phyloP scores from a whole-genome alignment of 73 alveolate genomes.

The Breviolum minutum region DNA sequence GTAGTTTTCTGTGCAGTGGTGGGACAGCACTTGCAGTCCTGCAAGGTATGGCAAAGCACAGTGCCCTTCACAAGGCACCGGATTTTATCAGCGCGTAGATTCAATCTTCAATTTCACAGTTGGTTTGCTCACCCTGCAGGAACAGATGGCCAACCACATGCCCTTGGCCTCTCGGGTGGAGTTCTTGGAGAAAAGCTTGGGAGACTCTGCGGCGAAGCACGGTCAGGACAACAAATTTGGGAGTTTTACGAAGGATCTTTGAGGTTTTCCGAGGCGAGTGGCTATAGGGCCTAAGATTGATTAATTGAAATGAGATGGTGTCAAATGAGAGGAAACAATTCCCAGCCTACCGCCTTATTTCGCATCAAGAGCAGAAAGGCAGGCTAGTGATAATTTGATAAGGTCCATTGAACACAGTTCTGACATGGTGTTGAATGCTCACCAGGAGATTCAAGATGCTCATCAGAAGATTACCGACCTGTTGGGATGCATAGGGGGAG shows the following conservation, averaged over 20 bases:
- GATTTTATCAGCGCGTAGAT: too few species aligned
- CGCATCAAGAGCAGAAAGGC: neutral
- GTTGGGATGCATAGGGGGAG: neutral
- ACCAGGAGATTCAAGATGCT: constrained; percentile 15
- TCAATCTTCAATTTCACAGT: too few species aligned
- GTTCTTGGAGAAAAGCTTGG: constrained; percentile 56
- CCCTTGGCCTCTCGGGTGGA: constrained; percentile 58
- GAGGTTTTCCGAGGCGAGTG: too few species aligned
- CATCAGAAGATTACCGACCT: constrained; percentile 29
- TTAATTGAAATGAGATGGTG: neutral
- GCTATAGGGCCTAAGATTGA: too few species aligned
- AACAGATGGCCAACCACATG: constrained; percentile 53
- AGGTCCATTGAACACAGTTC: neutral
- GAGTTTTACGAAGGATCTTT: too few species aligned
- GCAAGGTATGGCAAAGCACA: neutral
- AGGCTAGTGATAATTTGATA: neutral
- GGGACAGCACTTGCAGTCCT: too few species aligned
- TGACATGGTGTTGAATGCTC: neutral
- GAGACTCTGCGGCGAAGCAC: constrained; percentile 66
- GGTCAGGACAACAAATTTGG: neutral
- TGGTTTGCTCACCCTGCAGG: neutral
- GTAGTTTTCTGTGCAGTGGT: too few species aligned
- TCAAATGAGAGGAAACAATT: neutral
- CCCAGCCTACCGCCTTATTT: neutral
- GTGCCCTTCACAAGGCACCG: neutral